Percentiles rank a stretch among this genome's conserved stretches.
These are phyloP conservation scores for Mucor saturninus DNA, from an alignment of 371 early-diverging fungal species.

Conservation along the genomic window DNA sequence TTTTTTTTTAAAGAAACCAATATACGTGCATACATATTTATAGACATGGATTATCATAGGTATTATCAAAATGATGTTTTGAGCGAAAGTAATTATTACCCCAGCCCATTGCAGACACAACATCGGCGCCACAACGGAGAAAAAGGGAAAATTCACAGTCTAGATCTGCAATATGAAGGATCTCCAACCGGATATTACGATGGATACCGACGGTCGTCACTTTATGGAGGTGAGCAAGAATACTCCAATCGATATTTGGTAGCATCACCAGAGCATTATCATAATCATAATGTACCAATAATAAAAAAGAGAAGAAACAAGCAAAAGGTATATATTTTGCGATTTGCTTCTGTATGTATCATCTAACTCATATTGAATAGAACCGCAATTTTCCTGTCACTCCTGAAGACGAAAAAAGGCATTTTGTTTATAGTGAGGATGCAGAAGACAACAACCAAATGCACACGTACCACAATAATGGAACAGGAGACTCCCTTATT, in stretches of 20 bases:
- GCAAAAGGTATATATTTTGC: background rate
- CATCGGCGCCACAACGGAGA: too few species aligned
- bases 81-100: background rate
- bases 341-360: background rate
- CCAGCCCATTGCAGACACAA: background rate
- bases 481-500: background rate
- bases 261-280: too few species aligned
- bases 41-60: background rate
- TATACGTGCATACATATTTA: background rate
- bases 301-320: background rate
- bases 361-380: background rate
- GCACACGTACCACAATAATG: background rate
- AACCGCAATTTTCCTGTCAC: slow-evolving; percentile 5
- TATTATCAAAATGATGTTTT: background rate
- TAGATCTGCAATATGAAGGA: too few species aligned
- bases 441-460: background rate
- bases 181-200: too few species aligned
- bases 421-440: background rate
- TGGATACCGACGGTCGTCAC: too few species aligned
- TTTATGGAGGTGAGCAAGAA: too few species aligned
- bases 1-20: background rate
- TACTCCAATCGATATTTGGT: too few species aligned
- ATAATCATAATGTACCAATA: too few species aligned
- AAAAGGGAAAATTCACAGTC: too few species aligned
- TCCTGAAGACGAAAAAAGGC: slow-evolving; percentile 7